Conservation (phyloP, 2,329 filamentous ascomycete species). For the Exophiala spinifera region DNA sequence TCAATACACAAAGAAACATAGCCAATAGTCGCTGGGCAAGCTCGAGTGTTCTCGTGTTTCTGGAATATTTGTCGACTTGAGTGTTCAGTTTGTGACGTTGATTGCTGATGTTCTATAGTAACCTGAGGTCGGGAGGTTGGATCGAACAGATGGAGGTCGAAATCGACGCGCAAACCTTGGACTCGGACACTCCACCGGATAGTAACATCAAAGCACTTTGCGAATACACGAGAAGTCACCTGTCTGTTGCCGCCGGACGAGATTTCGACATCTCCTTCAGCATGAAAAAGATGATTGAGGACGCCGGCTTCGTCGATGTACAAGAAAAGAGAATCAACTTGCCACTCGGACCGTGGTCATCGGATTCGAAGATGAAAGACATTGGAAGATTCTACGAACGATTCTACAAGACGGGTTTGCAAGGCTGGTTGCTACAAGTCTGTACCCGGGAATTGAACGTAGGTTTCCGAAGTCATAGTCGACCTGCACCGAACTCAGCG, state of each 20-base stretch:
- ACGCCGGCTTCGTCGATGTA: conserved; percentile 46
- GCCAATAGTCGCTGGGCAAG: no score
- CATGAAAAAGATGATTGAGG: conserved; percentile 33
- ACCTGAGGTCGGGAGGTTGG: conserved; percentile 38
- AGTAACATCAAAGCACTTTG: conserved; percentile 26
- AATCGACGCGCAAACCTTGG: conserved; percentile 28
- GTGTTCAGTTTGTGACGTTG: background rate
- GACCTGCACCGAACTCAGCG: background rate
- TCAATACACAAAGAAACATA: no score
- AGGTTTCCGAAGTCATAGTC: conserved; percentile 12
- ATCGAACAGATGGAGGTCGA: conserved; percentile 36
- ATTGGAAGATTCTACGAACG: conserved; percentile 34
- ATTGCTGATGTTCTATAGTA: conserved; percentile 25
- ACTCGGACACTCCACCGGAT: conserved; percentile 24
- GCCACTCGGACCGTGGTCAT: conserved; percentile 44
- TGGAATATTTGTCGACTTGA: background rate
- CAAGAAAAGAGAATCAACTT: conserved; percentile 41
- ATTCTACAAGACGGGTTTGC: conserved; percentile 32
- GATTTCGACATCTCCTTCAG: conserved; percentile 27
- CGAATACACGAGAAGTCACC: conserved; percentile 19
- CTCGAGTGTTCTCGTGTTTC: no score
- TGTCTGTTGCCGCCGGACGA: conserved; percentile 28
- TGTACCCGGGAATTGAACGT: conserved; percentile 30
- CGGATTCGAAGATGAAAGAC: conserved; percentile 38
- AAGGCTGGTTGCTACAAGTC: conserved; percentile 31